Base-by-base conservation (phyloP, 2,329 filamentous ascomycete species). In the Seiridium cupressi region DNA sequence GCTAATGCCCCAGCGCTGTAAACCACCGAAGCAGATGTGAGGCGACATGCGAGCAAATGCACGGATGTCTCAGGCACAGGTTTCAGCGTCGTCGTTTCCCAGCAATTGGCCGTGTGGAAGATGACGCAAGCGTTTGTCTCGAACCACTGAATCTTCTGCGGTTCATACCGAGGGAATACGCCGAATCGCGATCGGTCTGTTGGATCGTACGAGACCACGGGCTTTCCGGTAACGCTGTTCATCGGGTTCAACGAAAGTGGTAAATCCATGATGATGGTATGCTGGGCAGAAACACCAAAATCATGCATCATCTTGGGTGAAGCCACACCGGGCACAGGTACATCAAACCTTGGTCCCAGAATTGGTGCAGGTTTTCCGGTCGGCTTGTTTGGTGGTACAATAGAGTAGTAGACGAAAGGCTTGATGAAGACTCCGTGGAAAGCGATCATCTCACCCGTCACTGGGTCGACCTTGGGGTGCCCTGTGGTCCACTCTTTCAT, bases 251-350 rank as follows among this genome's bases (percentile, higher is more conserved):
- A 75, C 0, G 84, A 85, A 0, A 91, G 76, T 0, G 89, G 89
- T 8, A 91, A 76, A 66, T 92, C 89, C 73, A 91, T 81, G 59
- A 91, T 89, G 44, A 91, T 74, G 0, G 88, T 89, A 66, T 90
- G 81, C 4, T 69, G 71, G 4, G 74, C 78, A 1, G 88, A 89
- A 1, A 88, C 88, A 11, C 89, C 89, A 72, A 91, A 91, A 69
- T 91, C 89, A 68, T 91, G 89, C 87, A 91, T 91, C 82, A 91
- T 88, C 69, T 88, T 90, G 1, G 87, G 84, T 1, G 83, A 83
- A 3, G 77, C 76, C 34, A 91, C 78, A 0, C 88, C 87, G 0
- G 86, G 82, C 0, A 91, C 79, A 0, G 86, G 76, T 5, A 78
- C 73, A 63, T 85, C 85, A 59, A 89, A 74, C 10, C 60, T 58